Base-by-base conservation (phyloP, 306 rosid genomes). In the Oemleria cerasiformis region DNA sequence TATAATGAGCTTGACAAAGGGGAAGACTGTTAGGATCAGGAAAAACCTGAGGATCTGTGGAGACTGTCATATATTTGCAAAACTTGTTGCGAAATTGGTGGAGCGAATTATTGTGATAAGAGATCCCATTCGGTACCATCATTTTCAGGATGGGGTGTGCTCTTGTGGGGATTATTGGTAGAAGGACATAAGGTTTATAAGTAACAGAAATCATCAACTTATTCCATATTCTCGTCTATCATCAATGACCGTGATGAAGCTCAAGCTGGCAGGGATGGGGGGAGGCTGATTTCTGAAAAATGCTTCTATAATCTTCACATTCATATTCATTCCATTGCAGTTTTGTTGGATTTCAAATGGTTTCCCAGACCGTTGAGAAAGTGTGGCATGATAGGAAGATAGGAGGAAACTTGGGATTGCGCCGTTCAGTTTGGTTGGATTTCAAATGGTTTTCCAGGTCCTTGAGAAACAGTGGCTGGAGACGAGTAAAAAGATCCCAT, bases 161-260 rank as follows among this genome's bases (percentile, higher is more conserved):
- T 92, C 96, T 20, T 92, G 96, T 71, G 89, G 92, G 73, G 98
- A 92, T 76, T 92, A 88, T 79, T 92, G 93, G 96, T 90, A 84
- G 80, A 67, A 9, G 53, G 64, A 62, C 50, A 66, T 55, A 30
- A 55, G 15, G 36, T 55, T 55, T 21, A 21, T 55, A 21, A 55
- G 1, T 45, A 10, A 13, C 15, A 45, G 15, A 45, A 3, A 45
- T 45, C 15, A 45, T 45, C 15, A 45, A 45, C 17, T 45, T 25
- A 25, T 25, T 45, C 50, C 0, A 4, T 9, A 3, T 45, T 45
- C 50, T 45, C 50, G 14, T 15, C 6, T 17, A 50, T 50, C 54
- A 14, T 48, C 54, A 50, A 50, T 45, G 50, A 3, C 10, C 10
- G 14, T 11, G 0, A 13, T 45, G 50, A 45, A 45, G 50, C 50